Base-by-base conservation (phyloP, 345 rosid genomes). In the Ailanthus altissimus region DNA sequence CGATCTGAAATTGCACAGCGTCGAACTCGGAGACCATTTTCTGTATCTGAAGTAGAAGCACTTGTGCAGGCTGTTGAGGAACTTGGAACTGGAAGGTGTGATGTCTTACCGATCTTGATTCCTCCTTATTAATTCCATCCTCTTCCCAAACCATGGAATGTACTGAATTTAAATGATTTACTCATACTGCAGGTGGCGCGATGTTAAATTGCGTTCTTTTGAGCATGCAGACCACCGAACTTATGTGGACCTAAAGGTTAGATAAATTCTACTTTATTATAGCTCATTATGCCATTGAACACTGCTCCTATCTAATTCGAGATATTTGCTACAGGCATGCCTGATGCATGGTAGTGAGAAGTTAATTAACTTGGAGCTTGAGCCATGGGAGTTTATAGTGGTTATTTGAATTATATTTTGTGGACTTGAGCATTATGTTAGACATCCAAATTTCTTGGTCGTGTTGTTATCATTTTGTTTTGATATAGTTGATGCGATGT, bases 21-120 rank as follows among this genome's bases (percentile, higher is more conserved):
- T 67, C 88, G 99, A 82, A 90, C 92, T 65, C 84, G 99, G 89
- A 91, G 99, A 81, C 99, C 99, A 36, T 97, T 97, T 86, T 92
- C 97, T 77, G 99, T 97, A 38, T 56, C 87, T 32, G 99, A 97
- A 89, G 99, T 97, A 73, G 98, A 94, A 88, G 95, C 98, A 73
- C 80, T 97, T 61, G 97, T 97, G 64, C 86, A 82, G 2, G 95
- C 99, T 20, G 99, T 97, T 74, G 98, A 97, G 83, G 87, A 91
- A 80, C 85, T 94, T 32, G 97, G 99, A 72, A 94, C 97, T 21
- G 99, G 99, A 83, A 97, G 99, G 98, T 96, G 75, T 70, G 76
- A n/a, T 77, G 10, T 72, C 12, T 46, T 21, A 12, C 51, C n/a
- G 28, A n/a, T 21, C 32, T 43, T 40, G 8, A 73, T 26, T 56